phyloP scores from a whole-genome alignment of 805 yeast genomes.

The Saccharomycopsis sp. region DNA sequence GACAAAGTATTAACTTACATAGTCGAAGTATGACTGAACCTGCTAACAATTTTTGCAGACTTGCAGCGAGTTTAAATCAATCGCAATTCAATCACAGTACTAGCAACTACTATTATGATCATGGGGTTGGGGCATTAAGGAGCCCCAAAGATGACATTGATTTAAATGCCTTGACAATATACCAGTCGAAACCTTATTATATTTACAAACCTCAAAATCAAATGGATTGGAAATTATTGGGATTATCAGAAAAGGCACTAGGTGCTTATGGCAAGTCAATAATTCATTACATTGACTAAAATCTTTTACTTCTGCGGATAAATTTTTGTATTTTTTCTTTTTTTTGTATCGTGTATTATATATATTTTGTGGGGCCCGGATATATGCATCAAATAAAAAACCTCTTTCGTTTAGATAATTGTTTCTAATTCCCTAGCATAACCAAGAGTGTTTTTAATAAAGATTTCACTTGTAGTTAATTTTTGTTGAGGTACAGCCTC shows the following conservation, averaged over 20 bases:
- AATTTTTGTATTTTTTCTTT: neutral
- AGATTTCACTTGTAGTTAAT: slow-evolving; percentile 35
- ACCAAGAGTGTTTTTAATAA: slow-evolving; percentile 66
- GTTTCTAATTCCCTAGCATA: slow-evolving; percentile 92
- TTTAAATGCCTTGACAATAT: slow-evolving; percentile 17
- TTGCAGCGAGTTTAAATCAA: neutral
- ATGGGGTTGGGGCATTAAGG: slow-evolving; percentile 15
- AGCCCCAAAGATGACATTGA: slow-evolving; percentile 4
- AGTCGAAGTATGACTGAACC: neutral
- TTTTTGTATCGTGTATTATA: neutral
- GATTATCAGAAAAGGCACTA: slow-evolving; percentile 17
- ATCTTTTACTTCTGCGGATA: too few relatives aligned
- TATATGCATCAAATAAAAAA: neutral
- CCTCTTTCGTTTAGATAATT: slow-evolving; percentile 55
- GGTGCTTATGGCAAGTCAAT: slow-evolving; percentile 16
- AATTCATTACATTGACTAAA: slow-evolving; percentile 21
- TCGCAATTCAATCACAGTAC: neutral
- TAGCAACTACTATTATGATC: slow-evolving; percentile 12
- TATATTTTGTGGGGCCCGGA: neutral
- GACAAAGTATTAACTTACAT: slow-evolving; percentile 9
- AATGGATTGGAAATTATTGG: slow-evolving; percentile 22
- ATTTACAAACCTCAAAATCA: slow-evolving; percentile 21
- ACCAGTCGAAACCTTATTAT: slow-evolving; percentile 19
- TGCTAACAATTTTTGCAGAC: neutral
- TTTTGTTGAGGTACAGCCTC: slow-evolving; percentile 40